Evolutionary conservation across 129 eudicot species (phyloP).

Genomic region (Flaveria trinervia): DNA sequence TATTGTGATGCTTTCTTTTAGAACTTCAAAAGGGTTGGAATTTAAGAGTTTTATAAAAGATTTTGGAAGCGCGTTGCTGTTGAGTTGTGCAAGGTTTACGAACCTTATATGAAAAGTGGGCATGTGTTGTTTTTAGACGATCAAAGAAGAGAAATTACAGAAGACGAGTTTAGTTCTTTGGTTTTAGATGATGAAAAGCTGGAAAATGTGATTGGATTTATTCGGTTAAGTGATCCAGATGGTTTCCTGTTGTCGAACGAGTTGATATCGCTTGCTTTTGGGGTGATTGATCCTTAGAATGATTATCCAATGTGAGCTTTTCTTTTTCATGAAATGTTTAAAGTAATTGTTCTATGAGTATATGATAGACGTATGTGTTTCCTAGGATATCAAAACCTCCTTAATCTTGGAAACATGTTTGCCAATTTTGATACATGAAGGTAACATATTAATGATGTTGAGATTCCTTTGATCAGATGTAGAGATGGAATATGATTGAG

Average conservation of each 20-base stretch:
- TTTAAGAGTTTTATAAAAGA: conserved; percentile 57
- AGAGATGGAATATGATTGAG: no score
- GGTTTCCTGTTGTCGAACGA: conserved; percentile 88
- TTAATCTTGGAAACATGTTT: conserved; percentile 23
- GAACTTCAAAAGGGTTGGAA: conserved; percentile 85
- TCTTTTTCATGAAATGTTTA: conserved; percentile 13
- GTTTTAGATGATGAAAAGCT: conserved; percentile 45
- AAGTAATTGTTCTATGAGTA: conserved; percentile 12
- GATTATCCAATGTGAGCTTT: conserved; percentile 12
- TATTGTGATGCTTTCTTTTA: conserved; percentile 76
- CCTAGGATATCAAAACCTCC: background rate
- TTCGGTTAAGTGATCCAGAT: conserved; percentile 91
- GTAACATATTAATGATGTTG: background rate
- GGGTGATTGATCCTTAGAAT: conserved; percentile 57
- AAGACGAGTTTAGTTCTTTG: conserved; percentile 50
- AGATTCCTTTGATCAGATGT: background rate
- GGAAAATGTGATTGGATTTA: conserved; percentile 48
- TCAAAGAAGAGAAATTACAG: conserved; percentile 49
- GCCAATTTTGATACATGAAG: conserved; percentile 11
- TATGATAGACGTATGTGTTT: conserved; percentile 20
- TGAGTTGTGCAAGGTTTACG: conserved; percentile 67
- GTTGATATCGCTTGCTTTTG: conserved; percentile 83
- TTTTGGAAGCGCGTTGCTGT: conserved; percentile 53
- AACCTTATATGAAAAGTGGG: conserved; percentile 78
- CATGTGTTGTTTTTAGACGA: conserved; percentile 70